Evolutionary conservation across 768 basidiomycete species (phyloP), one percentile per base, ranked within the genome.

Genomic region (Leccinum obscurum): DNA sequence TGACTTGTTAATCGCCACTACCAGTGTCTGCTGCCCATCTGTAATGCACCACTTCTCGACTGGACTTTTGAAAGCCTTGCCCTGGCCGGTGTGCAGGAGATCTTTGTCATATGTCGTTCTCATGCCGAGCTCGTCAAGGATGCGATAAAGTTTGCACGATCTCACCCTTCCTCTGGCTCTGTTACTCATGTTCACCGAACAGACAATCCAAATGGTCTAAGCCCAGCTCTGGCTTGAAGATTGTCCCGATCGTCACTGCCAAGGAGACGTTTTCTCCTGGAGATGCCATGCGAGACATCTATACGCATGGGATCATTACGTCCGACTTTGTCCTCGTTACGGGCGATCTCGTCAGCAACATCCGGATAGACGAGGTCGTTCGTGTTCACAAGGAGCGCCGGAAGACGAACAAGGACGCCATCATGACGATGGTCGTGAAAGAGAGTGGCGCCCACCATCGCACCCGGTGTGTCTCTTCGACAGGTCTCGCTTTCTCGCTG

Each of bases 41-140:
- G 95, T 77, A 98, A 98, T 75, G 90, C 91, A 0, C 90, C 95
- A 4, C 77, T 99, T 32, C 81, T 99, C 35, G 92, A 93, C 67
- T 98, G 96, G 95, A 98, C 97, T 3, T 88, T 98, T 61, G 97
- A 99, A 72, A 90, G 90, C 72, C 84, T 99, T 37, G 88, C 93
- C 30, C 80, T 97, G n/a, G 93, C 94, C 35, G 94, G 94, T 56
- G 94, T 99, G 37, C 92, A 95, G 72, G 93, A 98, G 76, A 91
- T 97, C 60, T 96, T 97, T 72, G 90, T 99, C 51, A 87, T 98
- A 67, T 95, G 95, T 72, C 85, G 92, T 61, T 95, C 93, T 54
- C 92, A 96, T 74, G 85, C 93, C 9, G 88, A 90, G 54, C 87
- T 89, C 67, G 88, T 98, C 67, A 90, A 93, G 71, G 80, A 83